phyloP scores from a whole-genome alignment of 2,329 filamentous ascomycete species.

The Elsinoe fawcettii region DNA sequence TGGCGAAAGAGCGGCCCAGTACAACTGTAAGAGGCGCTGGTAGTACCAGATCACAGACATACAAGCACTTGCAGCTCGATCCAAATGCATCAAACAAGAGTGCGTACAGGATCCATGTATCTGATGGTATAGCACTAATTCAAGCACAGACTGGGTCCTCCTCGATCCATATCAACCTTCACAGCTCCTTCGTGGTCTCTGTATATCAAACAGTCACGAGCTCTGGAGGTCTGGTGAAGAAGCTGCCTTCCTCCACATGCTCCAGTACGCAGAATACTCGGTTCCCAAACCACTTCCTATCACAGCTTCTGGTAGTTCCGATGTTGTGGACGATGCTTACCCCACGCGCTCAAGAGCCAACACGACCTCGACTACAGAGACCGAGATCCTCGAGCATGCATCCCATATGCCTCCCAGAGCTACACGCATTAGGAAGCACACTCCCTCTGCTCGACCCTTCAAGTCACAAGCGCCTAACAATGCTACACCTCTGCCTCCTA shows the following conservation, averaged over 20 bases:
- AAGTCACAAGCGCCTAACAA: neutral
- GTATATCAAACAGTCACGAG: neutral
- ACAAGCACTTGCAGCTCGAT: neutral
- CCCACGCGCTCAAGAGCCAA: neutral
- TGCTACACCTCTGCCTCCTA: neutral
- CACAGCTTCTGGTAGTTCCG: neutral
- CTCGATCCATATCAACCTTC: conserved; percentile 22
- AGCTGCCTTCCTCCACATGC: neutral
- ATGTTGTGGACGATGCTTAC: no score
- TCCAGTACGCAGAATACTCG: neutral
- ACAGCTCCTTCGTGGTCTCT: neutral
- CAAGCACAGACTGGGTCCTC: conserved; percentile 24
- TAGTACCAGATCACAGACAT: neutral
- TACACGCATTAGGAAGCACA: neutral
- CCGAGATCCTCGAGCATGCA: neutral
- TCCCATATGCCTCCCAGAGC: neutral
- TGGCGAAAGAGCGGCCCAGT: neutral
- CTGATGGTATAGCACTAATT: neutral
- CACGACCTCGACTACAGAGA: neutral
- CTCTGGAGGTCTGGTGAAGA: conserved; percentile 1
- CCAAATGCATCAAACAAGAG: neutral
- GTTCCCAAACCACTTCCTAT: neutral
- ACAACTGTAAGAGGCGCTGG: neutral
- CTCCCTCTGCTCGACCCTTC: neutral
- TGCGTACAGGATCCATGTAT: neutral